phyloP scores from a whole-genome alignment of 352 stramenopile species.

The Phytophthora hybrid region DNA sequence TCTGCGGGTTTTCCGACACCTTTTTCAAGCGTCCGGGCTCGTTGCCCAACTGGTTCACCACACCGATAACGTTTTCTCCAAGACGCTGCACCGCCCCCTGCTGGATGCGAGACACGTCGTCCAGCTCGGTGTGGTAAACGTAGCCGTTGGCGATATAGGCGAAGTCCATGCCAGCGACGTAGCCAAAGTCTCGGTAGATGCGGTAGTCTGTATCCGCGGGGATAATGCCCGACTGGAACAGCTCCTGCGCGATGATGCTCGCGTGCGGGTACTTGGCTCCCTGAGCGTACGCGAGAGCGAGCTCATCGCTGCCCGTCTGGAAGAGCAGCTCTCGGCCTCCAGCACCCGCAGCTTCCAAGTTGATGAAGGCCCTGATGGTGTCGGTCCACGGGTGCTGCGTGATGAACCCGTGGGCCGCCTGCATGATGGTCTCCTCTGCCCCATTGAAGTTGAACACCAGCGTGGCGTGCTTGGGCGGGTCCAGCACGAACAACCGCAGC shows the following conservation, averaged over 20 bases:
- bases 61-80: conserved; percentile 74
- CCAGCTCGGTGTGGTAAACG: conserved; percentile 79
- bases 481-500: conserved; percentile 52
- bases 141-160: conserved; percentile 86
- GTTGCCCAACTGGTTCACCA: conserved; percentile 60
- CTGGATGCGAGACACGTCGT: conserved; percentile 80
- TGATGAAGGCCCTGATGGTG: conserved; percentile 80
- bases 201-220: conserved; percentile 79
- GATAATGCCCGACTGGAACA: conserved; percentile 82
- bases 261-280: conserved; percentile 79
- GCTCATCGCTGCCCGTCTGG: conserved; percentile 79
- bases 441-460: conserved; percentile 88
- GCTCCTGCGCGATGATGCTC: conserved; percentile 80
- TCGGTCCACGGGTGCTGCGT: conserved; percentile 81
- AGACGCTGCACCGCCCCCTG: conserved; percentile 70
- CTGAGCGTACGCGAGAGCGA: conserved; percentile 74
- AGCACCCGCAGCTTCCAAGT: conserved; percentile 76
- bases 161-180: conserved; percentile 85
- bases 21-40: conserved; percentile 56
- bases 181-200: conserved; percentile 78
- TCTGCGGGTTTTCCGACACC: conserved; percentile 65
- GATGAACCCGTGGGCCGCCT: conserved; percentile 83
- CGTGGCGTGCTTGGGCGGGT: conserved; percentile 55
- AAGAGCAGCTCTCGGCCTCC: conserved; percentile 81
- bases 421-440: conserved; percentile 82